Base-by-base conservation (phyloP, 2,329 filamentous ascomycete genomes). In the Colletotrichum noveboracense region DNA sequence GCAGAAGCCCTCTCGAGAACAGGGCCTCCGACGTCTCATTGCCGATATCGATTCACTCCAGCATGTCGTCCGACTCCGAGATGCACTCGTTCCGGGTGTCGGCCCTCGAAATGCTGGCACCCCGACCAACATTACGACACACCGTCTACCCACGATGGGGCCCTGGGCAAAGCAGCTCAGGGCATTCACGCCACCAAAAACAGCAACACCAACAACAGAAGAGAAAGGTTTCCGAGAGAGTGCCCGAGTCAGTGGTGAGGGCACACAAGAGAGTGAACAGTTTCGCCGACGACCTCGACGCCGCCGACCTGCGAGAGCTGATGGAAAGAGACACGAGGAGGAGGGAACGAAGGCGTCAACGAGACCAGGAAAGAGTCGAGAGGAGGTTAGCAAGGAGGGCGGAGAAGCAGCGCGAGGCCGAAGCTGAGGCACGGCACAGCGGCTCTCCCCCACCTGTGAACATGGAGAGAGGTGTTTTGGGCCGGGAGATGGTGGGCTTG, bases 251-350 rank as follows among this genome's bases (percentile, higher is more conserved):
- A 48, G 88, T 86, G 0, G 81, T 93, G 32, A 92, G 89, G 78
- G 89, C 89, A 5, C 91, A 91, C 79, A 92, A 93, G 85, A 85
- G 91, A 80, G 85, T 94, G 82, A 85, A 95, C 85, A 86, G 94
- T 84, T 85, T 98, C 60, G 97, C 96, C 26, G 94, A 98, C 81
- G 94, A 95, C 75, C 88, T 99, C 70, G 95, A 95, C 84, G 94
- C 97, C 5, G 92, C 94, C 68, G 96, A 95, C 79, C 84, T 99
- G 52, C 91, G 96, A 74, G 94, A 98, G 82, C 88, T 98, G 34
- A 94, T 99, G 91, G 97, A 99, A 80, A 89, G 97, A 75, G 97
- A 99, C 81, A 90, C 93, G 78, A 91, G 96, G 80, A 91, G 97
- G 73, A 92, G 91, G 78, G 95, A 98, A 78, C 92, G 92, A 82